Base-by-base conservation (phyloP, 192 early-diverging fungal genomes). In the Diversispora epigaea region DNA sequence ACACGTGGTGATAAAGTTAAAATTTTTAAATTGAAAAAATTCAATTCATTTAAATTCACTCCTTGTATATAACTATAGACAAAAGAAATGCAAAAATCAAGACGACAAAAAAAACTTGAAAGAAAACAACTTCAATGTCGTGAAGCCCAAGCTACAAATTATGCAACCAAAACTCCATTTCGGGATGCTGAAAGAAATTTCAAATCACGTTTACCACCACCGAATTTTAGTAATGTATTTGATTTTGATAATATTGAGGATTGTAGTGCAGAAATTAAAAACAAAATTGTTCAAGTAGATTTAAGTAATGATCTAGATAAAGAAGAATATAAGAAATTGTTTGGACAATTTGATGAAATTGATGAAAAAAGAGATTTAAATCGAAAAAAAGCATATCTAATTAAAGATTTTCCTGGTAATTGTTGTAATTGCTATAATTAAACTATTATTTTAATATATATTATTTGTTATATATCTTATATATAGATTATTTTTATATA, bases 141-240 rank as follows among this genome's bases (percentile, higher is more conserved):
- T 40, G 12, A 32, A 32, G 15, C n/a, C 22, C 61, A 73, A 60
- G 4, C 43, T 21, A 39, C 49, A 21, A 22, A 52, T 39, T 82
- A 78, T 66, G 49, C 67, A 0, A 86, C 79, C 25, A 84, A 89
- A 60, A 88, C 89, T 6, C 86, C 91, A n/a, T 93, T 93, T 78
- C 86, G 92, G 17, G 79, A 84, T 60, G 82, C 84, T 19, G 92
- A 93, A 54, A 88, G 90, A 10, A 80, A 74, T 62, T 91, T 87
- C 79, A 85, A 87, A 55, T 79, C 82, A 6, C 78, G 84, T 8
- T 77, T 83, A 54, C 78, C 80, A 32, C 79, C 76, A 69, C 86
- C 88, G 9, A 85, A 90, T 75, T 81, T 85, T 25, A 76, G 79
- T 41, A 67, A 78, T 10, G 88, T 88, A 2, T 66, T 92, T 50